A percentile compares a stretch with the other conserved stretches of the same genome.
Evolutionary conservation across 164 flowering plant species (phyloP).

Genomic region (Hamamelis virginiana): DNA sequence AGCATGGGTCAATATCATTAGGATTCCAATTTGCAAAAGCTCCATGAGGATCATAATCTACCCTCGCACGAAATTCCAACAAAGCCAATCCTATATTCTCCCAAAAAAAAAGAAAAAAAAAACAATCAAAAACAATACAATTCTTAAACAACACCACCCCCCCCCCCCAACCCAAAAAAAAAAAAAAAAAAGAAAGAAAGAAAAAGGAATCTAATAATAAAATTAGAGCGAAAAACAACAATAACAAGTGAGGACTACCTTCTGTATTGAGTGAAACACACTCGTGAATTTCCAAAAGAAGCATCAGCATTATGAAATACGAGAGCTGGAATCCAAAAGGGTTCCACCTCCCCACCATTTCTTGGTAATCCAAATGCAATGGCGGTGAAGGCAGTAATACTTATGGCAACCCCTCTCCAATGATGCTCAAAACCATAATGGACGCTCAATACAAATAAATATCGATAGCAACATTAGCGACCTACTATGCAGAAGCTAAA

Average conservation of each 20-base stretch:
- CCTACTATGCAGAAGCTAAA: background rate
- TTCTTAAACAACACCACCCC: too few species aligned
- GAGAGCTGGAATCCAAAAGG: conserved; percentile 8
- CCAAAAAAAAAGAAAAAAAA: too few species aligned
- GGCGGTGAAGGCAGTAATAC: background rate
- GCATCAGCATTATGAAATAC: background rate
- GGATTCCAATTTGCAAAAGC: conserved; percentile 71
- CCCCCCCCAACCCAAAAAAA: too few species aligned
- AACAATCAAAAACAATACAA: too few species aligned
- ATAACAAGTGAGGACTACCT: conserved; percentile 4
- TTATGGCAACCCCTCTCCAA: background rate
- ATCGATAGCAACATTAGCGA: background rate
- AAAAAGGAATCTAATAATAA: background rate
- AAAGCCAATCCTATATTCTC: conserved; percentile 77
- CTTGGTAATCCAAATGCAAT: background rate
- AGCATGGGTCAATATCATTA: conserved; percentile 56
- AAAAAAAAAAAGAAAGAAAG: too few species aligned
- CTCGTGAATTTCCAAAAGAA: conserved; percentile 5
- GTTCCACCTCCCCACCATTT: conserved; percentile 6
- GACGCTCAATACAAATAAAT: too few species aligned
- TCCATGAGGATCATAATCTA: conserved; percentile 61
- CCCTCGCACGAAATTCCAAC: conserved; percentile 55
- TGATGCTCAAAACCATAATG: background rate
- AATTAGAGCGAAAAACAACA: background rate
- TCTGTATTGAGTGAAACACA: conserved; percentile 13